Conservation (phyloP, 257 asterid genomes). For the Rauvolfia tetraphylla region DNA sequence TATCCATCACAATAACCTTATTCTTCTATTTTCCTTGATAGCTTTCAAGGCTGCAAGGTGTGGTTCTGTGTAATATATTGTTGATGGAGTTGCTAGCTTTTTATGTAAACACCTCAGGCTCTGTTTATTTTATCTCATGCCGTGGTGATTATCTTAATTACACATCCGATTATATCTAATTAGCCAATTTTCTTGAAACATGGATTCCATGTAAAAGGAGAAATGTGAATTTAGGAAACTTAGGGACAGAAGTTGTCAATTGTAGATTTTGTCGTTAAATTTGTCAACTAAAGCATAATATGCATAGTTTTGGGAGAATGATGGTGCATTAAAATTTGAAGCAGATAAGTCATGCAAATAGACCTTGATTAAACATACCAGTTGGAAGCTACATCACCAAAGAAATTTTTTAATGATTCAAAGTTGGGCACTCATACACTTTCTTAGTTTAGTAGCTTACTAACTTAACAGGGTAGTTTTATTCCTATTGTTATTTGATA, state of each 20-base stretch:
- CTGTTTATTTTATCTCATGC: not conserved
- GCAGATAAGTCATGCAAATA: not conserved
- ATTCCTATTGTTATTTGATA: too few species aligned
- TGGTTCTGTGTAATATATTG: not conserved
- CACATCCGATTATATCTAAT: not conserved
- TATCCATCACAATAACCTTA: not conserved
- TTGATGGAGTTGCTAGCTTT: not conserved
- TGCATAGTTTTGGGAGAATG: not conserved
- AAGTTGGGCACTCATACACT: not conserved
- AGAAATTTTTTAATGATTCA: not conserved
- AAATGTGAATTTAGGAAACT: not conserved
- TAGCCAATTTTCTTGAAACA: not conserved
- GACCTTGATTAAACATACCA: not conserved
- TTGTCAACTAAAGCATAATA: not conserved
- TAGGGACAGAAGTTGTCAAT: not conserved
- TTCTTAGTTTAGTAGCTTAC: not conserved
- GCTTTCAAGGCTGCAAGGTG: not conserved
- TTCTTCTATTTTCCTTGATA: not conserved
- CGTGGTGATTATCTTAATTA: not conserved
- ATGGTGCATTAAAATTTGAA: not conserved
- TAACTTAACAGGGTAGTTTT: not conserved
- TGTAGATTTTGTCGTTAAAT: not conserved
- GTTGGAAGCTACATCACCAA: not conserved
- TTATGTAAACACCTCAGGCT: not conserved
- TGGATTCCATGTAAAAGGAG: not conserved